Base-by-base conservation (phyloP, 768 basidiomycete species). In the Suillus plorans region DNA sequence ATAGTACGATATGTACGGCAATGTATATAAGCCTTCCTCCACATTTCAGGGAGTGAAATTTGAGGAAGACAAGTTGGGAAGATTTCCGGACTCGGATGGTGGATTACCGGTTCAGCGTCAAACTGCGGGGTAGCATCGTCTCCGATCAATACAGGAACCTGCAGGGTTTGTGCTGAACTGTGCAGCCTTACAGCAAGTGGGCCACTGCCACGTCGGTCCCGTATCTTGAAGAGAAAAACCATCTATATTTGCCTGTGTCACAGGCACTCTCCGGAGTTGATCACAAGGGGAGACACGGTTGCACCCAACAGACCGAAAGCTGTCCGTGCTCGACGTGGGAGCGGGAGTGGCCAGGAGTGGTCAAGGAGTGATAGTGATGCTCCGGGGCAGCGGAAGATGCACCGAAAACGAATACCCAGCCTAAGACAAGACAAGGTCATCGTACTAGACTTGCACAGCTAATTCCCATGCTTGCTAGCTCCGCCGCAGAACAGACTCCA, bases 321-420 rank as follows among this genome's bases (percentile, higher is more conserved):
- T 28, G 6, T 60, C 66, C 66, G 66, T 60, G n/a, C 64, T 67
- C 64, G 64, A 62, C 67, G 67, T 67, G 67, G 67, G 66, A 67
- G 66, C 12, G 4, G 41, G 34, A n/a, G 22, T 31, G 16, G 57
- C 16, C 25, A 12, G 34, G 34, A 20, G 34, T 14, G 22, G 56
- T 14, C 37, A 58, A 41, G 37, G 37, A 57, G 7, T 39, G 37
- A 22, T 57, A 41, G 42, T 25, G 31, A 61, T 61, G 63, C 16
- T 65, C 44, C 63, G 63, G 57, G 28, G 49, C 56, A 47, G 42
- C 47, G 64, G 39, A 59, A 16, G n/a, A 61, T 25, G 57, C 6
- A 39, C 63, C 63, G 63, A 41, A 41, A 41, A 14, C 14, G 44
- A 45, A 45, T 10, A 31, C 31, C 31, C 31, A 31, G 5, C 31